phyloP scores from a whole-genome alignment of 2,329 filamentous ascomycete species.

The Venturia carpophila region DNA sequence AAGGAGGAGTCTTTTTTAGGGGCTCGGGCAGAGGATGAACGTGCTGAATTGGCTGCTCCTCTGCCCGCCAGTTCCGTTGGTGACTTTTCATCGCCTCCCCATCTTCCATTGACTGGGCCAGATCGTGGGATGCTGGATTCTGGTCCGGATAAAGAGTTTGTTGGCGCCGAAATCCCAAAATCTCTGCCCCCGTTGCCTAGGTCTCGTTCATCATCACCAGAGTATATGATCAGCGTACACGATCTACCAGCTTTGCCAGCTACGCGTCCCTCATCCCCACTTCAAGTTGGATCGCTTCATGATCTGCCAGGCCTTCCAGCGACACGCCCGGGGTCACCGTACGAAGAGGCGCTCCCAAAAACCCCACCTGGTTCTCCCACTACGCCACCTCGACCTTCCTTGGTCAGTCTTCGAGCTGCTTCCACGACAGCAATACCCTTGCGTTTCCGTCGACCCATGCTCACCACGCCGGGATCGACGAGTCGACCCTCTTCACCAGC shows the following conservation, averaged over 20 bases:
- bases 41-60: slow-evolving; percentile 35
- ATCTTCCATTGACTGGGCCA: background rate
- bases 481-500: slow-evolving; percentile 22
- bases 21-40: slow-evolving; percentile 50
- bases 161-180: background rate
- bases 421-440: slow-evolving; percentile 45
- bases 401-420: slow-evolving; percentile 18
- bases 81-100: slow-evolving; percentile 3
- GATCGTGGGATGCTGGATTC: slow-evolving; percentile 1
- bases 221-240: slow-evolving; percentile 10
- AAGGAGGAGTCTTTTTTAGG: slow-evolving; percentile 54
- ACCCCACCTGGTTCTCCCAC: slow-evolving; percentile 6
- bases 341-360: slow-evolving; percentile 14
- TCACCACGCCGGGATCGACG: background rate
- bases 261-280: slow-evolving; percentile 16
- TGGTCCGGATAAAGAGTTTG: background rate
- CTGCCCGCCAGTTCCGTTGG: slow-evolving; percentile 30
- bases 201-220: slow-evolving; percentile 14
- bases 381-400: slow-evolving; percentile 17
- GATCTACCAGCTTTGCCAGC: slow-evolving; percentile 19
- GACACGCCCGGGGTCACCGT: slow-evolving; percentile 16
- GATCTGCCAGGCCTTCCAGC: slow-evolving; percentile 17
- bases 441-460: slow-evolving; percentile 30
- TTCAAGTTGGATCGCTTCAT: slow-evolving; percentile 8
- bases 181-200: slow-evolving; percentile 15